Base-by-base conservation (phyloP, 2,329 filamentous ascomycete genomes). In the Thelonectria discophora region DNA sequence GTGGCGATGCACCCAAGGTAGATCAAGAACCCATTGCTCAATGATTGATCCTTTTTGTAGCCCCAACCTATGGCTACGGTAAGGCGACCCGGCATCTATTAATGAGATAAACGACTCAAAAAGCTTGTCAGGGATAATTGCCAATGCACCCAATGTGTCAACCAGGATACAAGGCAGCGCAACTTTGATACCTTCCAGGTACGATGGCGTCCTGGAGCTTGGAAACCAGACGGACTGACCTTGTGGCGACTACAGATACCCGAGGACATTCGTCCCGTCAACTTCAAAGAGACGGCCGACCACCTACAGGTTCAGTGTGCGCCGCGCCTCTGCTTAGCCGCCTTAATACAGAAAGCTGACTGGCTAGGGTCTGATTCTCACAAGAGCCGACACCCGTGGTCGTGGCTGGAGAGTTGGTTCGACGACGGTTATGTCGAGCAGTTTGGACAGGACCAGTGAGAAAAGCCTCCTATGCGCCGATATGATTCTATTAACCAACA, bases 321-420 rank as follows among this genome's bases (percentile, higher is more conserved):
- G 39, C 34, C 17, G 72, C 58, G 68, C 11, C n/a, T 24, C 8
- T 27, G 42, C 30, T 8, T 30, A 2, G 32, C 9, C 17, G 24
- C 8, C 9, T 3, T 27, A 43, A 42, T 24, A 3, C 5, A 46
- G 18, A 17, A 51, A 34, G 48, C 61, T 68, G 58, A 32, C 46
- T n/a, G 7, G 13, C 13, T n/a, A 92, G 90, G 90, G 89, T 83
- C 84, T 62, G 89, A 91, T 72, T 82, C 81, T 1, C 93, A 97
- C 74, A 72, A 81, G 46, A 93, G 91, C 76, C 76, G 81, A 21
- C 96, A 93, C 72, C 73, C 81, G 1, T 89, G 85, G 82, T 80
- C 79, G 21, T 72, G 66, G 60, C 62, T 72, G 30, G 54, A 65
- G 17, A 62, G 64, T 52, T 66, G 60, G 64, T 71, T 72, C 27